Percentiles rank a stretch among this genome's conserved stretches.
phyloP scores from a whole-genome alignment of 495 filamentous ascomycete species.

The Penicillium bovifimosum region DNA sequence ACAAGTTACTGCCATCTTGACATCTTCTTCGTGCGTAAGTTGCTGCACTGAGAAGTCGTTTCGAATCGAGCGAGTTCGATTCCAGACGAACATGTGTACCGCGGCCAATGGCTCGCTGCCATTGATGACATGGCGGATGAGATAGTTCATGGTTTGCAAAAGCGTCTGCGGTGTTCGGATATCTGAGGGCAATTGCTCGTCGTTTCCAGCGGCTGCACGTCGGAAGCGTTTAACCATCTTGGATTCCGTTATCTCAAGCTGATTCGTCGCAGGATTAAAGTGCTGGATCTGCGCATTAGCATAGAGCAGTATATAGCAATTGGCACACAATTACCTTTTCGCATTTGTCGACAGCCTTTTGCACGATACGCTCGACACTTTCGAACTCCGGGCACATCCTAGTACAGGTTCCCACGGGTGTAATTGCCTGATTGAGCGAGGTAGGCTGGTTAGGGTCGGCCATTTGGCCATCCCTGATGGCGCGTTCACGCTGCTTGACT shows the following conservation, averaged over 20 bases:
- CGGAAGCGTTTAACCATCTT: slow-evolving; percentile 83
- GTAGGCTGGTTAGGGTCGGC: slow-evolving; percentile 85
- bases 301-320: neutral
- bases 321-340: slow-evolving; percentile 45
- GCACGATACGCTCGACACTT: slow-evolving; percentile 68
- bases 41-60: slow-evolving; percentile 93
- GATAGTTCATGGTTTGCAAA: slow-evolving; percentile 72
- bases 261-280: slow-evolving; percentile 33
- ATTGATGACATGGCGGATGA: slow-evolving; percentile 68
- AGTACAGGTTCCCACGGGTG: slow-evolving; percentile 80
- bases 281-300: slow-evolving; percentile 25
- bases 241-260: slow-evolving; percentile 42
- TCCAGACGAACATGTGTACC: slow-evolving; percentile 88
- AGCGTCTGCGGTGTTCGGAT: slow-evolving; percentile 75
- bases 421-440: slow-evolving; percentile 75
- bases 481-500: slow-evolving; percentile 57
- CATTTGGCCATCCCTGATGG: slow-evolving; percentile 70
- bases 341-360: slow-evolving; percentile 55
- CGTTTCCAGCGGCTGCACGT: slow-evolving; percentile 85
- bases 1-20: slow-evolving; percentile 68
- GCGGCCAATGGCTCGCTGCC: slow-evolving; percentile 56
- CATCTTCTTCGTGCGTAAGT: slow-evolving; percentile 58
- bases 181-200: slow-evolving; percentile 86
- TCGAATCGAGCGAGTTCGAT: slow-evolving; percentile 83
- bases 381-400: slow-evolving; percentile 96